These are phyloP conservation scores for Pleurotus tuoliensis DNA, from an alignment of 768 basidiomycete species.

Conservation along the genomic window DNA sequence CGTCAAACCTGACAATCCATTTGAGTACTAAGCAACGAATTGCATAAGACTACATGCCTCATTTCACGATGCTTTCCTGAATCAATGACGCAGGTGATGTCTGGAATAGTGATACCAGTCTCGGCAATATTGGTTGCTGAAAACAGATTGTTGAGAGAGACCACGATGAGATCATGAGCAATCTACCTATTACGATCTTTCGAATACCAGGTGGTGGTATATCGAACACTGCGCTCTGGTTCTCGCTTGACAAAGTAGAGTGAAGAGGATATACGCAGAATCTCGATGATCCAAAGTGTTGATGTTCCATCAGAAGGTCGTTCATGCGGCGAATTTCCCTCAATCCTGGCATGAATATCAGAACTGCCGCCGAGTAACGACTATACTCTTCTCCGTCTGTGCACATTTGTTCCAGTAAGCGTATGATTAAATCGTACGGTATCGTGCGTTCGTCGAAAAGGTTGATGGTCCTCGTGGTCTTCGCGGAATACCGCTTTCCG, in stretches of 20 bases:
- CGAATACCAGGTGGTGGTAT: constrained; percentile 73
- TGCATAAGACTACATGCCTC: constrained; percentile 43
- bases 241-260: constrained; percentile 89
- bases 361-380: constrained; percentile 70
- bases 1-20: constrained; percentile 67
- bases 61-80: constrained; percentile 93
- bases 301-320: constrained; percentile 77
- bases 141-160: neutral
- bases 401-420: constrained; percentile 79
- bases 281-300: constrained; percentile 55
- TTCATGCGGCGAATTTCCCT: constrained; percentile 88
- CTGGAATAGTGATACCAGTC: constrained; percentile 97
- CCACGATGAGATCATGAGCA: constrained; percentile 8
- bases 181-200: constrained; percentile 91
- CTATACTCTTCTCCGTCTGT: constrained; percentile 52
- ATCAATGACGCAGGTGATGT: constrained; percentile 96
- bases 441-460: constrained; percentile 85
- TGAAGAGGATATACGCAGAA: constrained; percentile 87
- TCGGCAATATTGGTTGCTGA: constrained; percentile 91
- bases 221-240: constrained; percentile 89
- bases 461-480: constrained; percentile 76
- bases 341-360: constrained; percentile 94
- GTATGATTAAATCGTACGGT: constrained; percentile 86
- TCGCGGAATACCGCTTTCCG: constrained; percentile 77
- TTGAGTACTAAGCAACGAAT: neutral